Conservation (phyloP, 441 rosid species). For the Metrosideros polymorpha region DNA sequence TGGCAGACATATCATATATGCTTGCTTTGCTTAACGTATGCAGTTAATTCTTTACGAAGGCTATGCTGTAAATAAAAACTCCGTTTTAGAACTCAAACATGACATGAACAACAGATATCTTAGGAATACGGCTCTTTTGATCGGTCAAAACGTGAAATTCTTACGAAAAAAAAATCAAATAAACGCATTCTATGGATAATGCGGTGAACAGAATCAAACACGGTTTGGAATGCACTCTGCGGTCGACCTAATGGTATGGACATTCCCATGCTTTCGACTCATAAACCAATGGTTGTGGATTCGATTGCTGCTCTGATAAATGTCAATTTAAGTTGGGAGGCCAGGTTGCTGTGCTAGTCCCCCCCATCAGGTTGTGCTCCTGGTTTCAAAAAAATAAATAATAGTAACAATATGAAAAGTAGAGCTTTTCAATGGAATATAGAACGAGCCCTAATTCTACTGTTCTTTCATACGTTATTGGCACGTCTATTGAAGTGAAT, state of each 20-base stretch:
- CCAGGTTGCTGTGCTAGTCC: rapidly evolving
- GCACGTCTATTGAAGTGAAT: background rate
- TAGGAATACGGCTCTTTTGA: background rate
- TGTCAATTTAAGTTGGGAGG: background rate
- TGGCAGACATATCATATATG: background rate
- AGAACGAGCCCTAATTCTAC: background rate
- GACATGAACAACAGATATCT: background rate
- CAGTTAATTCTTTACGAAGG: background rate
- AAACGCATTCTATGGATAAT: background rate
- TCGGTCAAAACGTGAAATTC: background rate
- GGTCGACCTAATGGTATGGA: background rate
- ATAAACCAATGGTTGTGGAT: background rate
- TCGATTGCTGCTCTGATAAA: background rate
- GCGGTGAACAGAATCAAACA: background rate
- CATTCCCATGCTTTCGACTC: background rate
- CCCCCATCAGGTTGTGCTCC: rapidly evolving
- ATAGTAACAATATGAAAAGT: background rate
- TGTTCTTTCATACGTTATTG: background rate
- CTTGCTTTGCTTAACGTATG: background rate
- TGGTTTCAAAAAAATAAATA: background rate
- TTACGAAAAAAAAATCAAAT: background rate
- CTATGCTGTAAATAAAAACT: background rate
- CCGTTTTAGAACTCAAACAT: background rate
- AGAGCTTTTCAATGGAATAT: background rate
- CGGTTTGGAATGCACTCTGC: background rate